Evolutionary conservation across 2,329 filamentous ascomycete species (phyloP).

Genomic region (Fusarium sp.): DNA sequence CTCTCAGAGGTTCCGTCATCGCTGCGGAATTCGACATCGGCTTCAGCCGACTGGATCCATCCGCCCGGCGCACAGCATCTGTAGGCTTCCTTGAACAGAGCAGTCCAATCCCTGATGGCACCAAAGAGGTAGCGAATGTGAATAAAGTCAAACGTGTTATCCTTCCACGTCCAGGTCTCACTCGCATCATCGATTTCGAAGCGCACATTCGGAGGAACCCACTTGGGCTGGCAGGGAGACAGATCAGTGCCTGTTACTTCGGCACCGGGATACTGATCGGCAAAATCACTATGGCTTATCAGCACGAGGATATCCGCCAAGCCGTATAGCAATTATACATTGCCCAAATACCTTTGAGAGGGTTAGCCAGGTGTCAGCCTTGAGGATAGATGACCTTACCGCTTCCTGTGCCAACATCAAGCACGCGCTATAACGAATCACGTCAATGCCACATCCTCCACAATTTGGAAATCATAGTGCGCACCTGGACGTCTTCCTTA

Average conservation of each 20-base stretch:
- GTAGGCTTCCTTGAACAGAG: constrained; percentile 30
- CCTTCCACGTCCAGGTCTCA: constrained; percentile 30
- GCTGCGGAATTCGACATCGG: constrained; percentile 20
- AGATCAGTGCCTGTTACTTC: constrained; percentile 36
- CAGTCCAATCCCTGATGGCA: constrained; percentile 32
- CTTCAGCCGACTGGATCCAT: constrained; percentile 35
- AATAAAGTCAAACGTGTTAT: constrained; percentile 28
- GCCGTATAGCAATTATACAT: background rate
- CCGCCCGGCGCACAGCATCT: constrained; percentile 36
- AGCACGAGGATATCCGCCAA: background rate
- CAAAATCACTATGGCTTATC: constrained; percentile 30
- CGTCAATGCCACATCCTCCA: background rate
- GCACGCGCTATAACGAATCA: constrained; percentile 3
- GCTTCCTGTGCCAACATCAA: constrained; percentile 27
- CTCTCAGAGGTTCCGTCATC: constrained; percentile 33
- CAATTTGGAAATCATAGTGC: background rate
- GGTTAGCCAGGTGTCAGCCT: background rate
- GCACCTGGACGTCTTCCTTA: background rate
- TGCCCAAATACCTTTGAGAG: constrained; percentile 18
- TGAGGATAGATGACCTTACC: background rate
- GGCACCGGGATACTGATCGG: constrained; percentile 26
- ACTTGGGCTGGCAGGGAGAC: constrained; percentile 34
- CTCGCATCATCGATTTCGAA: constrained; percentile 39
- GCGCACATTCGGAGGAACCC: constrained; percentile 37
- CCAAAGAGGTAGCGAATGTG: constrained; percentile 39